phyloP scores from a whole-genome alignment of 148 eudicot species.

The Camellia japonica region DNA sequence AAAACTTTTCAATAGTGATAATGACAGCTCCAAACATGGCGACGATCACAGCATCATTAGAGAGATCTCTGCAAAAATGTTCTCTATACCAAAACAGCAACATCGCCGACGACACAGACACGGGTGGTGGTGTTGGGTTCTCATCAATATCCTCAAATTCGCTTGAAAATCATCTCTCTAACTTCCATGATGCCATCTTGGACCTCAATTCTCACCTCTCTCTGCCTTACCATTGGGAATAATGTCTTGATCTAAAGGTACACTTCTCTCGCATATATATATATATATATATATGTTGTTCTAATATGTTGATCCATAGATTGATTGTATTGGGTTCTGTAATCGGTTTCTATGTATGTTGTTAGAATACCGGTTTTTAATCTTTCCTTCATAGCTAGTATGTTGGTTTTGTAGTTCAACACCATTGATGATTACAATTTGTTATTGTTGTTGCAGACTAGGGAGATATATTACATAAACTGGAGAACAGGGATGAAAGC shows the following conservation, averaged over 20 bases:
- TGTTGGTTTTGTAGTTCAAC: background rate
- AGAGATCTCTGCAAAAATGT: constrained; percentile 72
- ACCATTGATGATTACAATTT: background rate
- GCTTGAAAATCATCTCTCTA: constrained; percentile 23
- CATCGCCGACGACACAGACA: background rate
- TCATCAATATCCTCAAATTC: constrained; percentile 24
- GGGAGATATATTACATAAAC: constrained; percentile 84
- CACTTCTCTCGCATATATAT: background rate
- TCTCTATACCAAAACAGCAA: constrained; percentile 39
- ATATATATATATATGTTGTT: no score
- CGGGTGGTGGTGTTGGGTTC: constrained; percentile 15
- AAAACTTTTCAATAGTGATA: background rate
- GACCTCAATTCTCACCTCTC: constrained; percentile 77
- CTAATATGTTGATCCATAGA: no score
- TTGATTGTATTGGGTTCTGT: no score
- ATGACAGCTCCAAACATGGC: constrained; percentile 51
- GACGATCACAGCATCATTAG: constrained; percentile 71
- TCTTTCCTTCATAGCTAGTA: no score
- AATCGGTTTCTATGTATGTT: no score
- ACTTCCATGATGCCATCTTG: constrained; percentile 33
- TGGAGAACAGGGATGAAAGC: constrained; percentile 81
- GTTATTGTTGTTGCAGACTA: constrained; percentile 43
- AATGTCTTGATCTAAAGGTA: constrained; percentile 95
- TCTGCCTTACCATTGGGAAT: constrained; percentile 89
- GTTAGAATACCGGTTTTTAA: no score